These are phyloP conservation scores for Patellifolia procumbens DNA, from an alignment of 179 eudicot species.

Conservation along the genomic window DNA sequence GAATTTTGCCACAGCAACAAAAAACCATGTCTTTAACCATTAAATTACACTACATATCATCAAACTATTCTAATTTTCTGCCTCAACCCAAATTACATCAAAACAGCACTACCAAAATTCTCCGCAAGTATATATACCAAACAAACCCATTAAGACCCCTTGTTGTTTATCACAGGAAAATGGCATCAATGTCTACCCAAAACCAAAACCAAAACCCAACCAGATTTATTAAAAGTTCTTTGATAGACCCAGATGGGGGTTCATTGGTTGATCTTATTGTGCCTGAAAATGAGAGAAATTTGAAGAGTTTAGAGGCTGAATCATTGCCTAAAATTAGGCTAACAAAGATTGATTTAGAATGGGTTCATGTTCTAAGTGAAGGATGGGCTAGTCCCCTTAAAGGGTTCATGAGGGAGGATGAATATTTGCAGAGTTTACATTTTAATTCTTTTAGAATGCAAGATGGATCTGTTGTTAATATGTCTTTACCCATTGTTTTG, in stretches of 20 bases:
- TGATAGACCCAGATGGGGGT: conserved; percentile 94
- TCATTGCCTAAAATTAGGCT: conserved; percentile 56
- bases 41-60: conserved; percentile 43
- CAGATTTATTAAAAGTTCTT: conserved; percentile 47
- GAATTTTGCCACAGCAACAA: background rate
- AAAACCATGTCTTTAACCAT: conserved; percentile 61
- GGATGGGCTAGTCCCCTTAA: conserved; percentile 90
- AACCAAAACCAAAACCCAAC: background rate
- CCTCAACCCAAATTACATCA: conserved; percentile 14
- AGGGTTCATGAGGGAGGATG: conserved; percentile 87
- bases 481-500: conserved; percentile 88
- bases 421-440: conserved; percentile 87
- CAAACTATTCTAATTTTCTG: conserved; percentile 28
- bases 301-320: conserved; percentile 50
- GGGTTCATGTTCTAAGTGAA: conserved; percentile 90
- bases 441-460: conserved; percentile 65
- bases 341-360: conserved; percentile 69
- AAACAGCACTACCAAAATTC: conserved; percentile 26
- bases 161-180: conserved; percentile 16
- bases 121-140: conserved; percentile 36
- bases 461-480: conserved; percentile 74
- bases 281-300: conserved; percentile 41
- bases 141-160: conserved; percentile 38
- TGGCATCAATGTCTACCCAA: conserved; percentile 9
- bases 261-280: conserved; percentile 64